These are phyloP conservation scores for Aphanocladium album DNA, from an alignment of 2,329 filamentous ascomycete genomes.

Conservation along the genomic window DNA sequence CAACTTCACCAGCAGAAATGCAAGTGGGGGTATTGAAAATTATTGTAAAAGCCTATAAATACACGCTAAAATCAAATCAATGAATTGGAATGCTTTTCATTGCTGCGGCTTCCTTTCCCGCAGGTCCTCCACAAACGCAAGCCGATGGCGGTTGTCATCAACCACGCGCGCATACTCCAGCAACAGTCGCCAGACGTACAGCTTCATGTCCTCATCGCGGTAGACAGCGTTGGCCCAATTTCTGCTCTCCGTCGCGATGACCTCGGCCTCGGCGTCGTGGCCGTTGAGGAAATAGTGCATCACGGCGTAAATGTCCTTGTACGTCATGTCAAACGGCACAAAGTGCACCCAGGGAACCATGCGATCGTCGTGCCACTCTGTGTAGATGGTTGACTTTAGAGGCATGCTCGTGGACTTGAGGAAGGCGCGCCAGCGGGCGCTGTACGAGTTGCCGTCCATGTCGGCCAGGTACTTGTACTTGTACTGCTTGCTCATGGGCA, in stretches of 20 bases:
- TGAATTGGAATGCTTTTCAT: too few species aligned
- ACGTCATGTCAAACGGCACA: constrained; percentile 55
- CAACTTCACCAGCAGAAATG: too few species aligned
- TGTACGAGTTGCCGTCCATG: constrained; percentile 42
- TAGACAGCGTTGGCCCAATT: constrained; percentile 50
- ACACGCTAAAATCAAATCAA: too few species aligned
- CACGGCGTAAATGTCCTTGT: constrained; percentile 52
- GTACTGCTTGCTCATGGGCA: constrained; percentile 32
- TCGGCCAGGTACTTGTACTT: constrained; percentile 39
- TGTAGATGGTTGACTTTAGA: background rate
- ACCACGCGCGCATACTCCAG: too few species aligned
- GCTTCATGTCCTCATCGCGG: constrained; percentile 49
- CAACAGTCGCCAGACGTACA: constrained; percentile 20
- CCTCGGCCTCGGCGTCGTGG: constrained; percentile 40
- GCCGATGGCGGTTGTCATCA: too few species aligned
- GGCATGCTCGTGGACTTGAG: background rate
- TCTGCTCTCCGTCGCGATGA: constrained; percentile 46
- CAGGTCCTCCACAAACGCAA: too few species aligned
- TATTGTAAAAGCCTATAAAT: too few species aligned
- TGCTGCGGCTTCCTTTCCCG: too few species aligned
- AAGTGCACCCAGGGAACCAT: constrained; percentile 60
- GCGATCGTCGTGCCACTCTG: constrained; percentile 42
- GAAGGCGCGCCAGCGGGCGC: constrained; percentile 20
- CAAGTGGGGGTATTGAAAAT: too few species aligned
- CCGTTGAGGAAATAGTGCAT: constrained; percentile 49